These are phyloP conservation scores for Macrolepiota fuliginosa DNA, from an alignment of 768 basidiomycete species.

Conservation along the genomic window DNA sequence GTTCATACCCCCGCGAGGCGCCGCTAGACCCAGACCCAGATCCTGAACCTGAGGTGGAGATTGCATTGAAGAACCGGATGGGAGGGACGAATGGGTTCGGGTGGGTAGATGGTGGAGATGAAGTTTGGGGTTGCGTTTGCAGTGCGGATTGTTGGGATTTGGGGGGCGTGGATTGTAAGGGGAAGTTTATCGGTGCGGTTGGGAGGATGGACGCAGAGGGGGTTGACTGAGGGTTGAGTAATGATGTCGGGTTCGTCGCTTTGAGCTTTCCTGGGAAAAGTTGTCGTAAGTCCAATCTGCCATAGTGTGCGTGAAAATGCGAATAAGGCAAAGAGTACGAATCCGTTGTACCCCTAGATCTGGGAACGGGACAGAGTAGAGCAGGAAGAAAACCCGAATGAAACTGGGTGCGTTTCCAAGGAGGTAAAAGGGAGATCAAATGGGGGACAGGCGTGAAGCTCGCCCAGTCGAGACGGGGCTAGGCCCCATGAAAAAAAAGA, in stretches of 20 bases:
- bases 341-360: too few species aligned
- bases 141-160: not conserved
- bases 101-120: not conserved
- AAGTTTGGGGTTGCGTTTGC: not conserved
- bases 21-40: not conserved
- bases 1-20: not conserved
- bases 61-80: not conserved
- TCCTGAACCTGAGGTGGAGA: slow-evolving; percentile 2
- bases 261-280: slow-evolving; percentile 8
- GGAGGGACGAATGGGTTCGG: not conserved
- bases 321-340: not conserved
- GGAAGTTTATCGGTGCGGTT: not conserved
- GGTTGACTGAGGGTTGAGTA: slow-evolving; percentile 8
- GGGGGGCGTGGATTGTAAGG: not conserved
- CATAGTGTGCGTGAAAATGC: slow-evolving; percentile 6
- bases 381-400: too few species aligned
- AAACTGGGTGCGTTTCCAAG: not conserved
- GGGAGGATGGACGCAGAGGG: slow-evolving; percentile 1
- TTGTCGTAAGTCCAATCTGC: slow-evolving; percentile 2
- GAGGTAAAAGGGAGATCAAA: slow-evolving; percentile 9
- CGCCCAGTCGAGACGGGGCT: slow-evolving; percentile 13
- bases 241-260: not conserved
- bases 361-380: too few species aligned
- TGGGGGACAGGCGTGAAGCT: slow-evolving; percentile 4
- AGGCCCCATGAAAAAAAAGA: slow-evolving; percentile 1